Percentiles rank a stretch among this genome's conserved stretches.
Evolutionary conservation across 75 land plant genomes (phyloP).

Genomic region (Pinus taeda): DNA sequence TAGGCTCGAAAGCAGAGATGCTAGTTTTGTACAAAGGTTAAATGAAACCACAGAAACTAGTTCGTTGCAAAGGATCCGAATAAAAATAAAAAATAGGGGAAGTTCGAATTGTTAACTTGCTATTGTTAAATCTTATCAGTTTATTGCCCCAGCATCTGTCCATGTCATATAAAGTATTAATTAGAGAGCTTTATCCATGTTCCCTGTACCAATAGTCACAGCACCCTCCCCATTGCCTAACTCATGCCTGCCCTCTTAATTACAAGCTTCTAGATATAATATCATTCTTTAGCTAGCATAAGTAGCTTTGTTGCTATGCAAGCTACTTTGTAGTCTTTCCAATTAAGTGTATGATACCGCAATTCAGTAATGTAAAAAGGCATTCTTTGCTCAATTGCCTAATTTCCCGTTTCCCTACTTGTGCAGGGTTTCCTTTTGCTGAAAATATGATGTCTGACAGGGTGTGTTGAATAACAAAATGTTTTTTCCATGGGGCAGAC

Average conservation of each 20-base stretch:
- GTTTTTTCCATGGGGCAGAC: too few species aligned
- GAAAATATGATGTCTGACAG: too few species aligned
- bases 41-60: not conserved
- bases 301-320: not conserved
- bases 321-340: not conserved
- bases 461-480: too few species aligned
- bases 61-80: not conserved
- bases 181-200: not conserved
- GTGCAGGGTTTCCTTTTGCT: too few species aligned
- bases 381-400: not conserved
- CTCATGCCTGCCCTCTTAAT: not conserved
- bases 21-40: conserved; percentile 4
- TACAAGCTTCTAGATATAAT: not conserved
- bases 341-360: conserved; percentile 3
- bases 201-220: conserved; percentile 5
- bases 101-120: not conserved
- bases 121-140: not conserved
- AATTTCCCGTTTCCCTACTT: not conserved
- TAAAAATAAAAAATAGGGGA: conserved; percentile 9
- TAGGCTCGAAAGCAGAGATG: conserved; percentile 6
- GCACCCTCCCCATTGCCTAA: not conserved
- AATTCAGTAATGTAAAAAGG: conserved; percentile 8
- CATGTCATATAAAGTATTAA: conserved; percentile 2
- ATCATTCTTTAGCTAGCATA: not conserved
- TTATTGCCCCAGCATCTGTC: not conserved